These are phyloP conservation scores for Parietaria judaica DNA, from an alignment of 306 rosid genomes.

Conservation along the genomic window DNA sequence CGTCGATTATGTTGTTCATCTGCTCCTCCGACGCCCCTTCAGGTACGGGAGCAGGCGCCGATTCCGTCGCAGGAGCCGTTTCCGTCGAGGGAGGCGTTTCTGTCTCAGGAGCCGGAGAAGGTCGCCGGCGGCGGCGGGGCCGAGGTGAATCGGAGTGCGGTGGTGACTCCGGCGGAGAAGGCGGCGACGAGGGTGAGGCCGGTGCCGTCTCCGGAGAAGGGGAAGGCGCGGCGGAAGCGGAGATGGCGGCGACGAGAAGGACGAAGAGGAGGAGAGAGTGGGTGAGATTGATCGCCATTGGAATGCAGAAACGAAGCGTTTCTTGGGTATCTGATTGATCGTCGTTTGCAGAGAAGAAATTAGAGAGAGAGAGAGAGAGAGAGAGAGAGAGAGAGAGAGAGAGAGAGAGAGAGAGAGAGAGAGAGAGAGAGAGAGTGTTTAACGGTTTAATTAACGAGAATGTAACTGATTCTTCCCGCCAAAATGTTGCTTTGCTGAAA, in stretches of 20 bases:
- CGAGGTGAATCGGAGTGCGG: background rate
- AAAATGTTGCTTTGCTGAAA: background rate
- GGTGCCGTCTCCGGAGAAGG: background rate
- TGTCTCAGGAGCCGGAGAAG: background rate
- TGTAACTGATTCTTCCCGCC: conserved; percentile 16
- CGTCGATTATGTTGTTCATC: conserved; percentile 52
- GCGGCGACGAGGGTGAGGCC: background rate
- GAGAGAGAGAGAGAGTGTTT: background rate
- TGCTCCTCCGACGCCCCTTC: conserved; percentile 19
- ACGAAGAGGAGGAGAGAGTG: conserved; percentile 9
- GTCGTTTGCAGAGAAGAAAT: background rate
- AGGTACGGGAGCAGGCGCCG: background rate
- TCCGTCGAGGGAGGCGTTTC: background rate
- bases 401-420: background rate
- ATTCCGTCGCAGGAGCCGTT: background rate
- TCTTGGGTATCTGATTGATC: conserved; percentile 11
- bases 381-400: too few relatives aligned
- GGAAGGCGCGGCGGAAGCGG: background rate
- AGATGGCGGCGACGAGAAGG: conserved; percentile 1
- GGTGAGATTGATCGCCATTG: conserved; percentile 11
- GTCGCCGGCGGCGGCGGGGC: background rate
- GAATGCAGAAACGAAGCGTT: background rate
- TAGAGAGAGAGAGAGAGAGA: background rate
- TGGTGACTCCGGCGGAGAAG: background rate
- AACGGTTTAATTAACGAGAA: background rate